Conservation (phyloP, 1,139 yeast genomes). For the Kluyveromyces sp. region DNA sequence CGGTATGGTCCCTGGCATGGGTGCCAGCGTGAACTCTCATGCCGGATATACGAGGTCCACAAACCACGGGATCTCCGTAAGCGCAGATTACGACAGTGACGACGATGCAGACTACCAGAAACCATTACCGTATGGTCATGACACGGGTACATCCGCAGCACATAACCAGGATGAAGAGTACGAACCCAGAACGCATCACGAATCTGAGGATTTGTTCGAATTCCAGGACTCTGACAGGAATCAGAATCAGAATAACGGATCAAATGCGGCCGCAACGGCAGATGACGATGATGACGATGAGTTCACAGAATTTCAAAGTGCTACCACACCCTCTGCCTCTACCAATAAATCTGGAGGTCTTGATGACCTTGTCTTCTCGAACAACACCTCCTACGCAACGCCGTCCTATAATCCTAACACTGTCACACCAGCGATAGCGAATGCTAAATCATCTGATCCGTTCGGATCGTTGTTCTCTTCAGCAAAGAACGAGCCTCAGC, state of each 20-base stretch:
- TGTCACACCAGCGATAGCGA: slow-evolving; percentile 33
- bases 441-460: slow-evolving; percentile 52
- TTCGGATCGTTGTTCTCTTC: slow-evolving; percentile 74
- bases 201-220: slow-evolving; percentile 25
- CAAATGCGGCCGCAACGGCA: slow-evolving; percentile 5
- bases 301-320: slow-evolving; percentile 90
- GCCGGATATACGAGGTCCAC: slow-evolving; percentile 28
- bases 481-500: slow-evolving; percentile 43
- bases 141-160: slow-evolving; percentile 5
- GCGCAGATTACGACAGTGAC: slow-evolving; percentile 41
- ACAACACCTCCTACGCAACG: slow-evolving; percentile 6
- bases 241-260: slow-evolving; percentile 26
- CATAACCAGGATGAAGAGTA: slow-evolving; percentile 9
- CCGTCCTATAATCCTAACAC: slow-evolving; percentile 16
- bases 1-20: slow-evolving; percentile 36
- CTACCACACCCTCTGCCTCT: slow-evolving; percentile 37
- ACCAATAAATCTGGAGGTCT: neutral
- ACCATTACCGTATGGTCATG: slow-evolving; percentile 10
- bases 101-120: slow-evolving; percentile 46
- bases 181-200: slow-evolving; percentile 16
- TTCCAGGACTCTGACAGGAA: slow-evolving; percentile 39
- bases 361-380: slow-evolving; percentile 4
- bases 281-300: slow-evolving; percentile 73
- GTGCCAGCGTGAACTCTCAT: slow-evolving; percentile 20
- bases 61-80: slow-evolving; percentile 33